These are phyloP conservation scores for Penicillium angulare DNA, from an alignment of 495 filamentous ascomycete genomes.

Conservation along the genomic window DNA sequence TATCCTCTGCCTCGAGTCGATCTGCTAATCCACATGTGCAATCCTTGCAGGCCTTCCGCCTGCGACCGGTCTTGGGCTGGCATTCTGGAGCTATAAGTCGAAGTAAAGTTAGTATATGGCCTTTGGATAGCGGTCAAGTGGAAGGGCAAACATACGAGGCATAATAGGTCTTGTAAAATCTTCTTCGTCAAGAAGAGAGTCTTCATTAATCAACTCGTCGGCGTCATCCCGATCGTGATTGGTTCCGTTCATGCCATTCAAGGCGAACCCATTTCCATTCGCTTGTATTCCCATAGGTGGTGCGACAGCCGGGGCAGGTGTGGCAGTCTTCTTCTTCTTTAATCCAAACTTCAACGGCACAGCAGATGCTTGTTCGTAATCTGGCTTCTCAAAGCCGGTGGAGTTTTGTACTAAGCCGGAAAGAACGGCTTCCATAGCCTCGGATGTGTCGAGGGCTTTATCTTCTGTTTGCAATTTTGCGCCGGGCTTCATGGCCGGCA, in stretches of 20 bases:
- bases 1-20: conserved; percentile 77
- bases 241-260: conserved; percentile 30
- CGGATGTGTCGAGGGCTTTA: conserved; percentile 50
- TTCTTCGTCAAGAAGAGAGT: conserved; percentile 78
- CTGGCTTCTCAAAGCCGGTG: conserved; percentile 70
- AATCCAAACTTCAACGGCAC: conserved; percentile 71
- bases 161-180: conserved; percentile 70
- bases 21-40: conserved; percentile 90
- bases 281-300: conserved; percentile 23
- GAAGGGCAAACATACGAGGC: conserved; percentile 60
- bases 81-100: conserved; percentile 69
- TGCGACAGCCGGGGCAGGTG: conserved; percentile 20
- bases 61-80: conserved; percentile 82
- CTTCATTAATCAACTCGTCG: conserved; percentile 88
- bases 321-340: conserved; percentile 57
- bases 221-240: conserved; percentile 54
- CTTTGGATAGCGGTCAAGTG: neutral
- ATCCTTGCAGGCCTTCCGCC: conserved; percentile 93
- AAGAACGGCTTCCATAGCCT: conserved; percentile 68
- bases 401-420: conserved; percentile 69
- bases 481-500: conserved; percentile 65
- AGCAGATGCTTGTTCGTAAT: conserved; percentile 58
- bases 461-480: conserved; percentile 70
- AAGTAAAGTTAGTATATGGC: conserved; percentile 14
- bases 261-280: conserved; percentile 48